Base-by-base conservation (phyloP, 768 basidiomycete species). In the Russula griseocarnosa region DNA sequence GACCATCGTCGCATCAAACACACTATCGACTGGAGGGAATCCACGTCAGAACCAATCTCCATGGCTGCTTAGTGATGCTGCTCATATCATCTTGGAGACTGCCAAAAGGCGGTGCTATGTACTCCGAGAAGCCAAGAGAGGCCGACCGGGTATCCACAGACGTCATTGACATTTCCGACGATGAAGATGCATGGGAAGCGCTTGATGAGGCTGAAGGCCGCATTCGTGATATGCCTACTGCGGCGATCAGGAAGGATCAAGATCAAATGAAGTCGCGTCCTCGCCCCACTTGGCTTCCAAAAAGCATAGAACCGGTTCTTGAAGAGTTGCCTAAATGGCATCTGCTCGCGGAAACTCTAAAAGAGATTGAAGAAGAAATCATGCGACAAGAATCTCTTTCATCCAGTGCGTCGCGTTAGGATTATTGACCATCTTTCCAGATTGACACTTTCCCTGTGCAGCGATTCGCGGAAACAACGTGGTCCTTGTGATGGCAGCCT, bases 271-370 rank as follows among this genome's bases (percentile, higher is more conserved):
- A 69, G 60, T 42, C 61, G 62, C 67, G 58, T 69, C 73, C 69
- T 42, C 75, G 80, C 38, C 79, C 81, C 4, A 71, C 73, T 26
- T 91, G 92, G 87, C 71, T 93, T 24, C 90, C 94, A 0, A 79
- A 83, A 11, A 86, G 85, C 1, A 85, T 95, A 73, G 85, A 92
- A 51, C 91, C 93, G 0, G 84, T 94, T 0, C 78, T 98, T 26
- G 97, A 98, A 74, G 97, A 98, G 71, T 81, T 91, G 50, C 95
- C 95, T 0, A 99, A 99, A 73, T 98, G 97, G 96, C 82, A 82
- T 61, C 73, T 95, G 9, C 76, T 99, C 14, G 82, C 86, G 0
- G 90, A 93, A n/a, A 82, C 95, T 0, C 73, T 99, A 50, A 81
- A 92, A 56, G 97, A 99, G 75, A 88, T 94, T 3, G 97, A 98